Evolutionary conservation across 352 stramenopile genomes (phyloP), one percentile per base, ranked within the genome.

Genomic region (Discostella stelligera): DNA sequence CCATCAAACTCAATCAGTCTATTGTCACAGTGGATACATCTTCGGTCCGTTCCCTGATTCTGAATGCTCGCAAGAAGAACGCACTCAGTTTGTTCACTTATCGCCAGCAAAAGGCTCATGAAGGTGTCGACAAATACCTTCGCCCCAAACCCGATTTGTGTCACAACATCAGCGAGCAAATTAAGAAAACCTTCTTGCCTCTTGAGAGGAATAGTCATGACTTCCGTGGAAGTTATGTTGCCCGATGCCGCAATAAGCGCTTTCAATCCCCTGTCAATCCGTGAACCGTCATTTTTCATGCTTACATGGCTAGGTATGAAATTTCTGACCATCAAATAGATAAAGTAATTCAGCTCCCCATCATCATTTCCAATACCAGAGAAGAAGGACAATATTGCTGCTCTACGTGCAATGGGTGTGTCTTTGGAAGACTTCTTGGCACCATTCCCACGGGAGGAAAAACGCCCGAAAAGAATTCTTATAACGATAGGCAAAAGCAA

Each of bases 131-230:
- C 73, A 73, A 85, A 89, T 11, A 64, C 18, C 49, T 67, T 66
- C 21, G 90, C 67, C 41, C 79, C 71, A 64, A 89, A 88, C 1
- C 89, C 89, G 75, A 94, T 82, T 60, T 94, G 86, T 54, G 70
- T 79, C 41, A 93, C 83, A n/a, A 94, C 82, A 79, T 87, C 74
- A 23, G 85, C 83, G 11, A 94, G 80, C 20, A 93, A 63, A 74
- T 94, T 89, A 2, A 94, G 76, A 71, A 93, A 93, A 48, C 89
- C 89, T 73, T 91, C 78, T 73, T 91, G 78, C 8, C 89, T 80
- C 54, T 80, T 80, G 52, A 67, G 50, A 21, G 81, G 75, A 18
- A 92, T 59, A 14, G 41, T 65, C 25, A 27, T 52, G 18, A 92
- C 32, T 50, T 80, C 77, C 23, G 75, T 48, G 5, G 63, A 59